These are phyloP conservation scores for Thalassiosira mediterranea DNA, from an alignment of 352 stramenopile species.

Conservation along the genomic window DNA sequence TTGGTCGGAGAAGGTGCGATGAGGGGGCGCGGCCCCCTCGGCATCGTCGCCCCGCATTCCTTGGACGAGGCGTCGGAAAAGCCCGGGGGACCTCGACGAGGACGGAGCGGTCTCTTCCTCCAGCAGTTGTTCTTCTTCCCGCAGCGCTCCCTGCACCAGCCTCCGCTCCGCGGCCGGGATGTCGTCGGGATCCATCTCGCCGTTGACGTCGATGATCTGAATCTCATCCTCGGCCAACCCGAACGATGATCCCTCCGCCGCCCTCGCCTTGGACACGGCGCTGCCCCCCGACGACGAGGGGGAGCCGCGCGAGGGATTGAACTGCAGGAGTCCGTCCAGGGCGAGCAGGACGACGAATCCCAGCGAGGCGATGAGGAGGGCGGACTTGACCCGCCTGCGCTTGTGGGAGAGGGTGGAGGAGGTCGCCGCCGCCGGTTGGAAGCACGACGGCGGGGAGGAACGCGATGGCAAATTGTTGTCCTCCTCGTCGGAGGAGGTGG, in stretches of 20 bases:
- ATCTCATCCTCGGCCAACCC: not conserved
- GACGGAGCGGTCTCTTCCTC: too few species aligned
- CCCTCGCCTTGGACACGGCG: not conserved
- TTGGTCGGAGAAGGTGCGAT: too few species aligned
- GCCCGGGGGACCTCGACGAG: too few species aligned
- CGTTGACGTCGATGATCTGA: not conserved
- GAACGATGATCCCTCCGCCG: not conserved
- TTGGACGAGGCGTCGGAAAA: too few species aligned
- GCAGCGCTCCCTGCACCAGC: not conserved
- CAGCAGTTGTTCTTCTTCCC: too few species aligned
- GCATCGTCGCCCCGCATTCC: too few species aligned
- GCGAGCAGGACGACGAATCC: not conserved
- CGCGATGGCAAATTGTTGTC: not conserved
- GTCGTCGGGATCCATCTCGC: not conserved
- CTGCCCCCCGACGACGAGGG: not conserved
- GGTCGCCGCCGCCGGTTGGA: too few species aligned
- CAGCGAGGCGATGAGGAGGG: slow-evolving; percentile 1
- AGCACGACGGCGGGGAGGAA: not conserved
- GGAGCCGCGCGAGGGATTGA: not conserved
- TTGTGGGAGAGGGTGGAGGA: not conserved
- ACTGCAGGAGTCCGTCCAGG: slow-evolving; percentile 4
- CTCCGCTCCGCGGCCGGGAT: not conserved
- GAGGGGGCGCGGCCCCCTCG: too few species aligned
- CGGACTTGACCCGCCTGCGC: not conserved
- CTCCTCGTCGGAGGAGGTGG: not conserved